These are phyloP conservation scores for Colletotrichum salicis DNA, from an alignment of 2,329 filamentous ascomycete genomes.

Conservation along the genomic window DNA sequence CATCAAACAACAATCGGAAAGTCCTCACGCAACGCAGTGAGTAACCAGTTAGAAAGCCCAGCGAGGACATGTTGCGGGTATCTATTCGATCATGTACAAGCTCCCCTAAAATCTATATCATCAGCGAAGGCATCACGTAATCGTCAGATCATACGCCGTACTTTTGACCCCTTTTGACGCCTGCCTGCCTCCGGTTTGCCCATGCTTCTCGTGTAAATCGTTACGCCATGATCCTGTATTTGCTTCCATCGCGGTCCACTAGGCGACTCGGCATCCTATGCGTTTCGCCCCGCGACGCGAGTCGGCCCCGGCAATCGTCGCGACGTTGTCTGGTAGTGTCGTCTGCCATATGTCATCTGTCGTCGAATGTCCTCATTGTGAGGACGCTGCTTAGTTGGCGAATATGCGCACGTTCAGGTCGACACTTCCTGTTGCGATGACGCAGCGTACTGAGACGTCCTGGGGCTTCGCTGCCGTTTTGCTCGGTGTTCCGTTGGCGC, in stretches of 20 bases:
- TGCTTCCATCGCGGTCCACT: neutral
- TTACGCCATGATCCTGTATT: constrained; percentile 29
- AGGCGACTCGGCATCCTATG: neutral
- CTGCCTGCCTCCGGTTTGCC: constrained; percentile 30
- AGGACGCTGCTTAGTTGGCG: constrained; percentile 59
- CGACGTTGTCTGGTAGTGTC: neutral
- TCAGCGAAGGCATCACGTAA: constrained; percentile 33
- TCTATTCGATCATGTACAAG: constrained; percentile 36
- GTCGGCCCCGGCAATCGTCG: neutral
- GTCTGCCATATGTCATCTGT: neutral
- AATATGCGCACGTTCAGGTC: constrained; percentile 84
- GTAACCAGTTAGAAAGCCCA: constrained; percentile 17
- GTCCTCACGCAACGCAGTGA: neutral
- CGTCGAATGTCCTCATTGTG: neutral
- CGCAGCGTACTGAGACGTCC: constrained; percentile 78
- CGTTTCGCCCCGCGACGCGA: neutral
- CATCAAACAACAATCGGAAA: neutral
- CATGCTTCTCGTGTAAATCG: constrained; percentile 29
- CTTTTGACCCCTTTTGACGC: constrained; percentile 31
- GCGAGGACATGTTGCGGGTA: constrained; percentile 33
- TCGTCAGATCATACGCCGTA: constrained; percentile 30
- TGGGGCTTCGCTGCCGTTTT: constrained; percentile 58
- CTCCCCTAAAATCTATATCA: constrained; percentile 34
- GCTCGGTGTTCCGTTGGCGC: constrained; percentile 53
- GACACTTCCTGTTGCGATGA: constrained; percentile 88